Evolutionary conservation across 2,329 filamentous ascomycete genomes (phyloP), one percentile per base, ranked within the genome.

Genomic region (Penicillium sp.): DNA sequence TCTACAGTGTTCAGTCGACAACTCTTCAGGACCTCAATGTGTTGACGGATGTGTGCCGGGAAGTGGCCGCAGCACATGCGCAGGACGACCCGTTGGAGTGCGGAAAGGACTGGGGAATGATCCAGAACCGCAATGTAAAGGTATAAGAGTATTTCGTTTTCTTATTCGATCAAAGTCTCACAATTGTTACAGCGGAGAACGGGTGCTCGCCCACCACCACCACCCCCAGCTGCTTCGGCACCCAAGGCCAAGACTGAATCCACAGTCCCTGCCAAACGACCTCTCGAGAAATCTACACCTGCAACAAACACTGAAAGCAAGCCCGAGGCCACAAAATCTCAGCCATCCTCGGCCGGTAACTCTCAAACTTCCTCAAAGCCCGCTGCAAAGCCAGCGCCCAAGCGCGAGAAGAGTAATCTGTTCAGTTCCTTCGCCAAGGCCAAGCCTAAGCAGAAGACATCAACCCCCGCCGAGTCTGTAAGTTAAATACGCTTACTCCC

Each of bases 1-100:
- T 97, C 35, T 97, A 97, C 72, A 95, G 89, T 60, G 64, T 97
- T 14, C 83, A 87, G 34, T 78, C 86, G 1, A 78, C 81, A 29
- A 78, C 82, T 1, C 73, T 89, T 13, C 85, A 84, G 66, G 84
- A 91, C 61, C 69, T 93, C 14, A 81, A 87, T 57, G 66, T 84
- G 0, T 73, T 96, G 31, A 81, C 84, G 3, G 84, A 93, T 44
- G 79, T 83, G 31, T 81, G 81, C 34, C 77, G 81, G 22, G 79
- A 87, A 50, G 73, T 87, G 8, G 69, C 77, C 14, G 74, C 75
- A 6, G 72, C 82, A 3, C 74, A 78, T 42, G 68, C 70, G 8
- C 69, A 75, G 10, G 80, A 85, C 42, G 83, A 87, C 53, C 75
- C 80, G 3, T 62, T 82, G 34, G 73, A 80, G 44, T 70, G 72